These are phyloP conservation scores for Stephanodiscus triporus DNA, from an alignment of 108 stramenopile genomes.

Conservation along the genomic window DNA sequence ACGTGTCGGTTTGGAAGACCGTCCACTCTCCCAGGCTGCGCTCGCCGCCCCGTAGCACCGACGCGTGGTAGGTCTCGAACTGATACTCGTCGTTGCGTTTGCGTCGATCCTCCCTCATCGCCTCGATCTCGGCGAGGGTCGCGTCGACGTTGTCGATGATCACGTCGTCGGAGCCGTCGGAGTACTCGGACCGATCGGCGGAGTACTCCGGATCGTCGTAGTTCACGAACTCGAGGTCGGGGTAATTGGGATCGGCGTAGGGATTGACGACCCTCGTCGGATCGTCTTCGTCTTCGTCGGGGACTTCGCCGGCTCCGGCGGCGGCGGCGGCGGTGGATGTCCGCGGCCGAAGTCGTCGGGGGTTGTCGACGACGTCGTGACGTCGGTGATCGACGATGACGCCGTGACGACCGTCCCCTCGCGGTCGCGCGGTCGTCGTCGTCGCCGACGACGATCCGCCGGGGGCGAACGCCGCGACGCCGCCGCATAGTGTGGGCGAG, in stretches of 20 bases:
- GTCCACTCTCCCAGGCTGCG: conserved; percentile 85
- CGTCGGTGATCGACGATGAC: too few relatives aligned
- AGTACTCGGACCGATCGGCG: conserved; percentile 71
- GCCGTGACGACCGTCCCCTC: too few relatives aligned
- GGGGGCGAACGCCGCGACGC: not conserved
- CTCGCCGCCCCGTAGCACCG: conserved; percentile 63
- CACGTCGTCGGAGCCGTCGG: conserved; percentile 5
- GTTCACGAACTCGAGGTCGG: conserved; percentile 86
- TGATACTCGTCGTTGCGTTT: conserved; percentile 85
- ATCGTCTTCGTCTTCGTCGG: not conserved
- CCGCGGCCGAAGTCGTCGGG: not conserved
- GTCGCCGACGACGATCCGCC: not conserved
- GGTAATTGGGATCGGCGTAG: conserved; percentile 66
- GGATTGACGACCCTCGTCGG: conserved; percentile 17
- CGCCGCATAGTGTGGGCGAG: not conserved
- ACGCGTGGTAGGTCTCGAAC: conserved; percentile 84
- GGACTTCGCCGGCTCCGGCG: not conserved
- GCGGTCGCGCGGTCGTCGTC: not conserved
- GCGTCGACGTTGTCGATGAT: not conserved
- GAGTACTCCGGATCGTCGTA: conserved; percentile 82
- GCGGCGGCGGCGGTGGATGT: not conserved
- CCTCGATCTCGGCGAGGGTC: conserved; percentile 78
- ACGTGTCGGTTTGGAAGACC: conserved; percentile 79
- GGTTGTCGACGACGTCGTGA: not conserved
- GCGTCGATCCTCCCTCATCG: conserved; percentile 86